phyloP scores from a whole-genome alignment of 768 basidiomycete genomes.

The Pulveroboletus ravenelii region DNA sequence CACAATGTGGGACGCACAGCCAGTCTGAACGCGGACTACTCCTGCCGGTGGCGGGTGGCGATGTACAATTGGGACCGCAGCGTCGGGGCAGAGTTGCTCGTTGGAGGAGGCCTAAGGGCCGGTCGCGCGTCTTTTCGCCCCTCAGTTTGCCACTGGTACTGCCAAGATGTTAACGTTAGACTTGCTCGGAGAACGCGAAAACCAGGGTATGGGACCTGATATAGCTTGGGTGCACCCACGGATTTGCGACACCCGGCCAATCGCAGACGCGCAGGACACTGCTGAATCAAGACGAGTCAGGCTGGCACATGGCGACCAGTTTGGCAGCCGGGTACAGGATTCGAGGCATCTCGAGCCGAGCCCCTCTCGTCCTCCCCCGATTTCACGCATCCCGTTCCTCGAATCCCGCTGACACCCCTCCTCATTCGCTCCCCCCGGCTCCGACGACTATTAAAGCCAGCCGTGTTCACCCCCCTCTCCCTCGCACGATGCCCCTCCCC shows the following conservation, averaged over 20 bases:
- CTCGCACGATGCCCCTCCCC: slow-evolving; percentile 40
- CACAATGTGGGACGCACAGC: slow-evolving; percentile 19
- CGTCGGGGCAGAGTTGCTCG: slow-evolving; percentile 9
- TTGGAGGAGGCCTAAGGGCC: slow-evolving; percentile 15
- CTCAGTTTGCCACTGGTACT: slow-evolving; percentile 2
- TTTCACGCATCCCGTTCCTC: slow-evolving; percentile 24
- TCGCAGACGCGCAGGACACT: slow-evolving; percentile 16
- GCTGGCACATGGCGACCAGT: slow-evolving; percentile 33
- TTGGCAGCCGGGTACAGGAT: slow-evolving; percentile 32
- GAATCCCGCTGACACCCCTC: slow-evolving; percentile 27
- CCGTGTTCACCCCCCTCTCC: slow-evolving; percentile 17
- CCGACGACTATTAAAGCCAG: slow-evolving; percentile 37
- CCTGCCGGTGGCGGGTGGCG: slow-evolving; percentile 32
- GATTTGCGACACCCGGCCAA: slow-evolving; percentile 19
- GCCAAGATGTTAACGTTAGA: slow-evolving; percentile 12
- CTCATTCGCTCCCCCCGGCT: slow-evolving; percentile 29
- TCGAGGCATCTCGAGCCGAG: slow-evolving; percentile 33
- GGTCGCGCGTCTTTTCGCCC: slow-evolving; percentile 8
- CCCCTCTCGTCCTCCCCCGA: slow-evolving; percentile 40
- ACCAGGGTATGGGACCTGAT: slow-evolving; percentile 15
- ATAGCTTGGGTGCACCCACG: slow-evolving; percentile 12
- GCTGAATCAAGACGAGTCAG: slow-evolving; percentile 43
- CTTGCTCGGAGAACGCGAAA: slow-evolving; percentile 6
- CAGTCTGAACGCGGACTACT: slow-evolving; percentile 18
- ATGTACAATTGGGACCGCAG: slow-evolving; percentile 27